Conservation (phyloP, 1,139 yeast genomes). For the Pichia sp. region DNA sequence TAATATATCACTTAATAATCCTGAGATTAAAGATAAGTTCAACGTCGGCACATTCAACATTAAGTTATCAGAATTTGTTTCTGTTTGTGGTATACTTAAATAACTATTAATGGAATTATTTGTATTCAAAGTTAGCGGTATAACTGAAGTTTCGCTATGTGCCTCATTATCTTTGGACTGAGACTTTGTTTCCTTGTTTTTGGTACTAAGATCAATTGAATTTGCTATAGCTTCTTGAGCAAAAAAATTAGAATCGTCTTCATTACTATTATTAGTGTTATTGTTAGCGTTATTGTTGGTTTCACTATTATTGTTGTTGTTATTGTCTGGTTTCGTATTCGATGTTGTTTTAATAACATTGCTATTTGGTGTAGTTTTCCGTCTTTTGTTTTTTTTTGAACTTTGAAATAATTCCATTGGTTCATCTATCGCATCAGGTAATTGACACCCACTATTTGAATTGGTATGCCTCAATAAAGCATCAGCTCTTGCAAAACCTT, state of each 20-base stretch:
- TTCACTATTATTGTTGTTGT: neutral
- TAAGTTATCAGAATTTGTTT: neutral
- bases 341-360: neutral
- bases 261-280: neutral
- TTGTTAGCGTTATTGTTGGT: neutral
- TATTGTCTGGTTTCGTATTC: neutral
- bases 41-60: constrained; percentile 2
- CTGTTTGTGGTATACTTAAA: neutral
- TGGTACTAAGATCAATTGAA: too few species aligned
- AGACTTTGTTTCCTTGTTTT: neutral
- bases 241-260: constrained; percentile 8
- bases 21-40: constrained; percentile 5
- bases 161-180: neutral
- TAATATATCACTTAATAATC: constrained; percentile 4
- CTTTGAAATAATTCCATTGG: neutral
- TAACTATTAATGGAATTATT: neutral
- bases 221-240: constrained; percentile 2
- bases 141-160: neutral
- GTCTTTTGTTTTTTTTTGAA: neutral
- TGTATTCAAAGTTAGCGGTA: neutral
- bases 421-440: neutral
- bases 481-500: constrained; percentile 70
- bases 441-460: constrained; percentile 25
- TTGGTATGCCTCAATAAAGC: constrained; percentile 60
- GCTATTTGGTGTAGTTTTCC: neutral